Base-by-base conservation (phyloP, 805 yeast species). In the Candida nitratophila region DNA sequence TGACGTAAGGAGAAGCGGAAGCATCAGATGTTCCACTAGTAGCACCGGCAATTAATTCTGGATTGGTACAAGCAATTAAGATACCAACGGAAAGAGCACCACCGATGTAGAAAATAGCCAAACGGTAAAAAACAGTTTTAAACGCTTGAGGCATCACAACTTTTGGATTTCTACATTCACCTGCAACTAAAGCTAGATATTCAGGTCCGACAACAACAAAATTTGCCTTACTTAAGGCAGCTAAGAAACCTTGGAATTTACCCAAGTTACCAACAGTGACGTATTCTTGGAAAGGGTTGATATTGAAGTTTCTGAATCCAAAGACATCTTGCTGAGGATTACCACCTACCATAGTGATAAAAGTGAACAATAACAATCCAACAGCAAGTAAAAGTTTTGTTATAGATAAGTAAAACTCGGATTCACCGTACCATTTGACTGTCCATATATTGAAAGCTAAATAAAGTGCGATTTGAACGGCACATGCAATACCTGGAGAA, bases 1-100 rank as follows among this genome's bases (percentile, higher is more conserved):
- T 77, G 42, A 85, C 91, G 55, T 81, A 85, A 1, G 95, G 91
- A 17, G 88, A 79, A 3, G 86, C 77, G 22, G 77, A 82, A 0
- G 84, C 95, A 42, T 87, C 89, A 0, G 87, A 79, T 40, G 75
- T 70, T 26, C 80, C 72, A 24, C 71, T 68, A 27, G 70, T 69
- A 44, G 81, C 69, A 12, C 88, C 83, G 5, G 69, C 46, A 21
- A 57, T 37, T 16, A 62, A 50, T 3, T 45, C 47, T 27, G 67
- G 65, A 44, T 68, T 64, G 41, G 59, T 65, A 50, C 61, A 64
- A 30, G 68, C 61, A 29, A 61, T 56, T 48, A 71, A 57, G 43
- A 71, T 65, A 20, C 69, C 56, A 16, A 70, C 73, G 7, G 65
- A 63, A 30, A 70, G 56, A 14, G 73, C 68, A 39, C 73, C 74